Conservation (phyloP, 2,329 filamentous ascomycete species). For the Colletotrichum euphorbiae region DNA sequence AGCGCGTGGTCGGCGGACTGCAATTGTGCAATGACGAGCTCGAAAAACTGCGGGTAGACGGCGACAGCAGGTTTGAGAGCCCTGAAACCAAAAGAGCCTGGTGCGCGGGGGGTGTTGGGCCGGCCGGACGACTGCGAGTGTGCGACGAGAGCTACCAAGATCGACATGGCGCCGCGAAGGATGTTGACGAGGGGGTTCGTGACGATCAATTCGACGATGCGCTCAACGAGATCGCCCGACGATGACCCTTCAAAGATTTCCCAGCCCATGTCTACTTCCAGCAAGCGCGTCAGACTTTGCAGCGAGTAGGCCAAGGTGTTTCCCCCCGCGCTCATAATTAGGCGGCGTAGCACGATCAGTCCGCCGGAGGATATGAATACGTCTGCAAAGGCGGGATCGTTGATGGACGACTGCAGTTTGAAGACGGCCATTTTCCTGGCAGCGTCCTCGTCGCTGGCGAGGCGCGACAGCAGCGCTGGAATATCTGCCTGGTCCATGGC, state of each 20-base stretch:
- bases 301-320: conserved; percentile 97
- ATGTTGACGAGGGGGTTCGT: conserved; percentile 98
- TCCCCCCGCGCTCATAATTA: conserved; percentile 86
- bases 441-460: conserved; percentile 83
- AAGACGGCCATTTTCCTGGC: conserved; percentile 99
- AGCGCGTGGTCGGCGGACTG: conserved; percentile 95
- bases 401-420: conserved; percentile 95
- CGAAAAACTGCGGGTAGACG: conserved; percentile 92
- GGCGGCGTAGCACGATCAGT: conserved; percentile 80
- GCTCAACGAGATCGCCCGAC: conserved; percentile 75
- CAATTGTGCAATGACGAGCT: conserved; percentile 90
- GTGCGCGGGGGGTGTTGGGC: conserved; percentile 50
- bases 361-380: conserved; percentile 94
- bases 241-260: conserved; percentile 78
- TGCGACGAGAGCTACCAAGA: conserved; percentile 91
- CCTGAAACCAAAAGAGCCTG: conserved; percentile 84
- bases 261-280: conserved; percentile 99
- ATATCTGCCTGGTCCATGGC: conserved; percentile 76
- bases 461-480: conserved; percentile 71
- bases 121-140: conserved; percentile 74
- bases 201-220: conserved; percentile 92
- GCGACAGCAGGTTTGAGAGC: conserved; percentile 93
- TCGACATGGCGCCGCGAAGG: conserved; percentile 94
- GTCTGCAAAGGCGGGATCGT: conserved; percentile 95
- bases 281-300: conserved; percentile 84